Evolutionary conservation across 306 rosid genomes (phyloP).

Genomic region (Luffa aegyptiaca): DNA sequence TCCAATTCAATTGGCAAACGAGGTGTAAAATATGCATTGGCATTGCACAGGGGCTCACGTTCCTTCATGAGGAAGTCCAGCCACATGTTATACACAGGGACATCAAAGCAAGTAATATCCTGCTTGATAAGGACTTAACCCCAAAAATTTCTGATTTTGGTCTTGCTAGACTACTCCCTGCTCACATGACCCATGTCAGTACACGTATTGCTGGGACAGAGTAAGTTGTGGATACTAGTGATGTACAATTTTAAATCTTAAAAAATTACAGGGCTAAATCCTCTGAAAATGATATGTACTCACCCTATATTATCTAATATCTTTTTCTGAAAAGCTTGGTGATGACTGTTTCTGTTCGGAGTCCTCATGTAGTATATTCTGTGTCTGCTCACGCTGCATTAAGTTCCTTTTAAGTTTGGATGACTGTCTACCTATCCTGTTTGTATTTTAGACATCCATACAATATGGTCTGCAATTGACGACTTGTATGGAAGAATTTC

Average conservation of each 20-base stretch:
- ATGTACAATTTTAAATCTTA: neutral
- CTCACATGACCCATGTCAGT: conserved; percentile 60
- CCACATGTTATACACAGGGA: conserved; percentile 79
- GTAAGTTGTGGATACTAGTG: conserved; percentile 28
- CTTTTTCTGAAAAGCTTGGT: neutral
- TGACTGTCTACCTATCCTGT: neutral
- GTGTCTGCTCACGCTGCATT: neutral
- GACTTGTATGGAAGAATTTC: neutral
- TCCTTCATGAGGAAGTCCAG: conserved; percentile 54
- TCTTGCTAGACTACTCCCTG: conserved; percentile 67
- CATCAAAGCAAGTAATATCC: conserved; percentile 71
- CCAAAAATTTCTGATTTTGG: conserved; percentile 86
- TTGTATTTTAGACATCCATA: neutral
- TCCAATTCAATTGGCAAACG: conserved; percentile 47
- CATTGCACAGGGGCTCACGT: conserved; percentile 62
- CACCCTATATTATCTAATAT: neutral
- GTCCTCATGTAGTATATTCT: neutral
- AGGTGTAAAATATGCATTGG: conserved; percentile 61
- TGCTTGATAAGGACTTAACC: conserved; percentile 45
- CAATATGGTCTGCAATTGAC: neutral
- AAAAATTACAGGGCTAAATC: neutral
- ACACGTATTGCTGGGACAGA: conserved; percentile 74
- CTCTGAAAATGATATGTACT: neutral
- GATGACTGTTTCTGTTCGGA: neutral
- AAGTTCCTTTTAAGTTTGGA: neutral